phyloP scores from a whole-genome alignment of 148 eudicot species.

The Cornus controversa region DNA sequence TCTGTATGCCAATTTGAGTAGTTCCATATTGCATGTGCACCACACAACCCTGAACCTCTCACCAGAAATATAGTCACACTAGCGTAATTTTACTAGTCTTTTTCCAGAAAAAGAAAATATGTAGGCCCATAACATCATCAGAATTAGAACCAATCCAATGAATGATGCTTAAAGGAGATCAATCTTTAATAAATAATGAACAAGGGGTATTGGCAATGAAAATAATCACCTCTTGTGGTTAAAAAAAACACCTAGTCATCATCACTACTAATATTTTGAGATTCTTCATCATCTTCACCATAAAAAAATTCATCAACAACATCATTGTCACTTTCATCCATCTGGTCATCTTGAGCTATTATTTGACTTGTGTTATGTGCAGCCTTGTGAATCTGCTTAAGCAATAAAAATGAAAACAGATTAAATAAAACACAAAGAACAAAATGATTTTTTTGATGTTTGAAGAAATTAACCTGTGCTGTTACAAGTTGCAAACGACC shows the following conservation, averaged over 20 bases:
- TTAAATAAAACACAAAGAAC: not conserved
- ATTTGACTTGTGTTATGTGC: conserved; percentile 38
- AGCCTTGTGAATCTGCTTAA: conserved; percentile 71
- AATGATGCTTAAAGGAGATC: not conserved
- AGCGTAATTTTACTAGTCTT: not conserved
- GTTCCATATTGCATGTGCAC: not conserved
- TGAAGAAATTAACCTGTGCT: conserved; percentile 61
- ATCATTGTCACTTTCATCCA: conserved; percentile 69
- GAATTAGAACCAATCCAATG: not conserved
- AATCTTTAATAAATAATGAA: not conserved
- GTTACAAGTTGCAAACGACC: conserved; percentile 90
- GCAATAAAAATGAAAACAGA: not conserved
- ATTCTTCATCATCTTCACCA: conserved; percentile 61
- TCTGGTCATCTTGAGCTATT: conserved; percentile 26
- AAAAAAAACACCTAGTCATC: conserved; percentile 30
- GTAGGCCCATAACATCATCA: not conserved
- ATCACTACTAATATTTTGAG: conserved; percentile 48
- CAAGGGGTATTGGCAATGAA: not conserved
- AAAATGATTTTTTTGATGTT: not conserved
- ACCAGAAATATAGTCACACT: not conserved
- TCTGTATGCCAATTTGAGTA: not conserved
- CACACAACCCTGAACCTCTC: not conserved
- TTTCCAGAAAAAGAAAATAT: not conserved
- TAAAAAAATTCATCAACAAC: conserved; percentile 66
- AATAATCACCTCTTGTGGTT: conserved; percentile 4